Conservation (phyloP, 1,284 basidiomycete species). For the Phenoliferia sp. region DNA sequence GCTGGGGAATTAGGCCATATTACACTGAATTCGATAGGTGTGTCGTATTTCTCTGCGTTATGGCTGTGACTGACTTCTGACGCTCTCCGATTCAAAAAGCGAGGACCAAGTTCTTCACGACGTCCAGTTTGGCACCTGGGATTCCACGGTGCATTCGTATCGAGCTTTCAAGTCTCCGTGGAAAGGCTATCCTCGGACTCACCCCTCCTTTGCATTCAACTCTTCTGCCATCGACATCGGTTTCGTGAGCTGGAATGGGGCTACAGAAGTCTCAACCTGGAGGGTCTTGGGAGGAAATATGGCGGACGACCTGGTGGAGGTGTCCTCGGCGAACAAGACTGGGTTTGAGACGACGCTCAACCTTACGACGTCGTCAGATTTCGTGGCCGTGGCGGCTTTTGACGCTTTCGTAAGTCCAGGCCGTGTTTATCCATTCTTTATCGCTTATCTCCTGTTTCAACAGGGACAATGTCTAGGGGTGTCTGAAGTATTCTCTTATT, state of each 20-base stretch:
- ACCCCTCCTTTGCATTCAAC: conserved; percentile 26
- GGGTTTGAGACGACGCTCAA: conserved; percentile 14
- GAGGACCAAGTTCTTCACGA: conserved; percentile 35
- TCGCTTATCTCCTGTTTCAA: too few species aligned
- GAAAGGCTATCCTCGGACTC: conserved; percentile 34
- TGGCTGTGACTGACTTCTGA: neutral
- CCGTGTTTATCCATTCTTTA: neutral
- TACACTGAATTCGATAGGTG: neutral
- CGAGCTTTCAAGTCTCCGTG: conserved; percentile 34
- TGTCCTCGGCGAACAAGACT: neutral
- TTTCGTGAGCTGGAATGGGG: conserved; percentile 40
- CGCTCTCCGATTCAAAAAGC: neutral
- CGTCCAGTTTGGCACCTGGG: conserved; percentile 36
- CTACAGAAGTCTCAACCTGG: conserved; percentile 37
- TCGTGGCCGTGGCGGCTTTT: conserved; percentile 5
- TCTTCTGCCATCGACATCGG: conserved; percentile 4
- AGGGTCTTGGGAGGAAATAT: neutral
- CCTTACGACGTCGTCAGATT: neutral
- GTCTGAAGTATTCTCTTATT: neutral
- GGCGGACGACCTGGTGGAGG: neutral
- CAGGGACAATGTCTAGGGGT: conserved; percentile 1
- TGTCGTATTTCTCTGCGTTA: neutral
- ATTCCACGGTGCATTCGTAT: conserved; percentile 35
- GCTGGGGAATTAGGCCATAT: neutral
- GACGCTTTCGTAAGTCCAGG: neutral